Percentiles rank a stretch among this genome's conserved stretches.
Evolutionary conservation across 2,329 filamentous ascomycete species (phyloP).

Genomic region (Ploettnerulaceae sp.): DNA sequence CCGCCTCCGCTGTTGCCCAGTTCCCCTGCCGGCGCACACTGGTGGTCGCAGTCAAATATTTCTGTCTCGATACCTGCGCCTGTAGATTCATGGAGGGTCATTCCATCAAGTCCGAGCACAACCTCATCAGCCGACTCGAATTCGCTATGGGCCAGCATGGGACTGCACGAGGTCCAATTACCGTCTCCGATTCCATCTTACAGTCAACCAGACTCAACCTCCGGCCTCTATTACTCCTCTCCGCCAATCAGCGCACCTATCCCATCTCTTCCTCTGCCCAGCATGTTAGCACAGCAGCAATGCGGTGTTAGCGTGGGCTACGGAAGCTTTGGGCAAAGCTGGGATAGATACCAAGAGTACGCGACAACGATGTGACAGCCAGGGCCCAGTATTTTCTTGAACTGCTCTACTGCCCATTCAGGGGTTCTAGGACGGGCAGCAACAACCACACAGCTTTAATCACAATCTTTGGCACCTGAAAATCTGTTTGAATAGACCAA

Average conservation of each 20-base stretch:
- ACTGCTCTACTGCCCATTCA: conserved; percentile 47
- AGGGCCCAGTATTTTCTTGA: conserved; percentile 37
- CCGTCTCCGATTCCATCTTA: conserved; percentile 76
- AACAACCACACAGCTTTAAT: conserved; percentile 21
- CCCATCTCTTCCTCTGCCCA: conserved; percentile 74
- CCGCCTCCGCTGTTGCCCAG: conserved; percentile 82
- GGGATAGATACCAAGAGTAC: conserved; percentile 82
- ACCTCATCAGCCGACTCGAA: conserved; percentile 66
- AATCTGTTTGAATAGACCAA: conserved; percentile 22
- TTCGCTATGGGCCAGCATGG: conserved; percentile 75
- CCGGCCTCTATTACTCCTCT: conserved; percentile 73
- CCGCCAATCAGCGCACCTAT: conserved; percentile 71
- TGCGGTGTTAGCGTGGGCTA: conserved; percentile 77
- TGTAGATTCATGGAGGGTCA: conserved; percentile 84
- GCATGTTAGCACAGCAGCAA: conserved; percentile 74
- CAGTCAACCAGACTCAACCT: conserved; percentile 71
- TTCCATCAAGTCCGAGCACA: conserved; percentile 82
- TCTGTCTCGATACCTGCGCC: conserved; percentile 62
- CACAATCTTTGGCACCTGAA: conserved; percentile 12
- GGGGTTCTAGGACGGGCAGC: conserved; percentile 37
- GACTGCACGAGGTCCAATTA: conserved; percentile 67
- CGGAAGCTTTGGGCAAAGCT: conserved; percentile 65
- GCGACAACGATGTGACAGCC: conserved; percentile 80
- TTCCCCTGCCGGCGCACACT: conserved; percentile 65
- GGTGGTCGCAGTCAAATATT: conserved; percentile 73